Conservation (phyloP, 106 monocot species). For the Dendrobium officinale region DNA sequence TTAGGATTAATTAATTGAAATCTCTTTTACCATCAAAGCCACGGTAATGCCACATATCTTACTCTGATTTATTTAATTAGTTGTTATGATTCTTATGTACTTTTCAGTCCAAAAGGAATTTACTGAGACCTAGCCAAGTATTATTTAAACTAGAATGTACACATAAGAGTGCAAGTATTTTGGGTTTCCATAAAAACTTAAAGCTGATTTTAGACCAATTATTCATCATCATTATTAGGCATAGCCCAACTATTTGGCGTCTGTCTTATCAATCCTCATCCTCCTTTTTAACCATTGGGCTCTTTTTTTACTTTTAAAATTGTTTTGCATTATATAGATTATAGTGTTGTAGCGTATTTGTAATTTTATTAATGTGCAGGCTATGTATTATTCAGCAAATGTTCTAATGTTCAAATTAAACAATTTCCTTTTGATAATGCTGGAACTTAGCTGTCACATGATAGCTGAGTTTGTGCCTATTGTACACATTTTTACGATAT, state of each 20-base stretch:
- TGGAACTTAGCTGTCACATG: neutral
- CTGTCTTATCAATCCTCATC: neutral
- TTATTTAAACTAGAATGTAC: neutral
- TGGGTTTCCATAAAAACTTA: neutral
- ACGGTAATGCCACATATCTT: neutral
- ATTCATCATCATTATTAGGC: neutral
- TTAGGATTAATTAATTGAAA: neutral
- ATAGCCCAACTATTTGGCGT: neutral
- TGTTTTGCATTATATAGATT: neutral
- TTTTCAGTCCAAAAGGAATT: neutral
- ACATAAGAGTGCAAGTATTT: neutral
- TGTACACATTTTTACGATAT: neutral
- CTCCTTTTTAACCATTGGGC: neutral
- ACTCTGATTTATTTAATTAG: neutral
- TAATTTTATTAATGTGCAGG: neutral
- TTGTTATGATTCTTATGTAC: neutral
- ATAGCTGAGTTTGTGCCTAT: neutral
- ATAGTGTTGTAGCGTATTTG: neutral
- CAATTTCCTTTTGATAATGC: neutral
- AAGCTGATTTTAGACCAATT: neutral
- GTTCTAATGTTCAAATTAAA: neutral
- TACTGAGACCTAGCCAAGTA: neutral
- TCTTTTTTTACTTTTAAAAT: neutral
- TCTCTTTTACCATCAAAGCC: neutral
- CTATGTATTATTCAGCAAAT: neutral